Evolutionary conservation across 441 rosid species (phyloP).

Genomic region (Gossypium gossypioides): DNA sequence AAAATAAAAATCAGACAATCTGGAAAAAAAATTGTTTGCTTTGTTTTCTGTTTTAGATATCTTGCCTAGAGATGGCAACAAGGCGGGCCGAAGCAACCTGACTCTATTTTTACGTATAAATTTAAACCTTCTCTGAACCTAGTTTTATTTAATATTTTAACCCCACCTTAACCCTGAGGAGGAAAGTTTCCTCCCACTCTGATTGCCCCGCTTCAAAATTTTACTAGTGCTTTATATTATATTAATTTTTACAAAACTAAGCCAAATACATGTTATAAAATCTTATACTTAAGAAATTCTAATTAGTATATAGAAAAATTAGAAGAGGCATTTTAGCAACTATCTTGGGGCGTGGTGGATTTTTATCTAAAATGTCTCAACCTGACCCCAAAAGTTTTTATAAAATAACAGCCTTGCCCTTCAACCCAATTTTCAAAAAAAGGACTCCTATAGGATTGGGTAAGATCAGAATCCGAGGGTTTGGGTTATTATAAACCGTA

Average conservation of each 20-base stretch:
- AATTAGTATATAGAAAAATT: background rate
- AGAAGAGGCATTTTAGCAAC: background rate
- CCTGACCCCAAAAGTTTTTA: background rate
- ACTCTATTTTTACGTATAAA: background rate
- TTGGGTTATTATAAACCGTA: background rate
- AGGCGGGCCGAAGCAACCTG: background rate
- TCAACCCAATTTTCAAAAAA: background rate
- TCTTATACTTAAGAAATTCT: background rate
- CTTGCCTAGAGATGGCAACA: background rate
- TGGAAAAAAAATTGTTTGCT: background rate
- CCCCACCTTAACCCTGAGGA: background rate
- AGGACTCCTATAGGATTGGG: background rate
- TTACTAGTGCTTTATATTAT: background rate
- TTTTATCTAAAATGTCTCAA: background rate
- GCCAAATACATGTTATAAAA: background rate
- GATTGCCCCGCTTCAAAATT: background rate
- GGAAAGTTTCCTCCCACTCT: background rate
- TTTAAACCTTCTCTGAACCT: background rate
- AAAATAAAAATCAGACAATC: background rate
- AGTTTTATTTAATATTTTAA: background rate
- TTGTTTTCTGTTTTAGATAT: background rate
- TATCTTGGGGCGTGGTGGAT: background rate
- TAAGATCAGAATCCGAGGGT: background rate
- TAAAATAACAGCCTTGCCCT: background rate
- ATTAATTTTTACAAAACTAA: background rate